Conservation (phyloP, 2,329 filamentous ascomycete species). For the Calycina marina region DNA sequence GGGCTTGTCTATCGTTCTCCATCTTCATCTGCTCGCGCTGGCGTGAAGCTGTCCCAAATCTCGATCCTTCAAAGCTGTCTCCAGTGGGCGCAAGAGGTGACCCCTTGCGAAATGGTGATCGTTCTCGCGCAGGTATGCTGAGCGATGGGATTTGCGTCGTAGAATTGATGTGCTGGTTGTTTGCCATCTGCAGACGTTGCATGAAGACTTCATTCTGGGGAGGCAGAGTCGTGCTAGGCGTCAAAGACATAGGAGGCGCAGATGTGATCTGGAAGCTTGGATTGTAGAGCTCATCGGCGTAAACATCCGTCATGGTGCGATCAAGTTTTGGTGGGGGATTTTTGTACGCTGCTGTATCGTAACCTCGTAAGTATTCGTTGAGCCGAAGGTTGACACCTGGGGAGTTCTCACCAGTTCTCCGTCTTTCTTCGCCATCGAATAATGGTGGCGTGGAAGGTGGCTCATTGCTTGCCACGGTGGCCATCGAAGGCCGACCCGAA, state of each 20-base stretch:
- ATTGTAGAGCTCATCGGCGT: constrained; percentile 73
- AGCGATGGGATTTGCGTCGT: constrained; percentile 34
- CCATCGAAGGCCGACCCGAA: constrained; percentile 29
- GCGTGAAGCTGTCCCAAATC: constrained; percentile 40
- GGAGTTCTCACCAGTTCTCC: constrained; percentile 37
- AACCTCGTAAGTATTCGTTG: constrained; percentile 53
- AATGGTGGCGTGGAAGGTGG: constrained; percentile 42
- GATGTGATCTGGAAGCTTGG: constrained; percentile 47
- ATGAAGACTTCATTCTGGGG: constrained; percentile 49
- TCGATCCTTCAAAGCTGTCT: constrained; percentile 24
- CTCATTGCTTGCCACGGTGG: constrained; percentile 46
- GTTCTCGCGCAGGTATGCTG: constrained; percentile 38
- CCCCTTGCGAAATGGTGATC: constrained; percentile 68
- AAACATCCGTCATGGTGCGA: constrained; percentile 74
- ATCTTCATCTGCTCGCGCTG: constrained; percentile 47
- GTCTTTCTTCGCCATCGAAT: constrained; percentile 33
- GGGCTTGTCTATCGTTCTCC: constrained; percentile 37
- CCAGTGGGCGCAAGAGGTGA: constrained; percentile 41
- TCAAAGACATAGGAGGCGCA: constrained; percentile 31
- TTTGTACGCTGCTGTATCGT: constrained; percentile 32
- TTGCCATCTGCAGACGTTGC: constrained; percentile 65
- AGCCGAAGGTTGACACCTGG: constrained; percentile 30
- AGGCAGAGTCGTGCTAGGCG: constrained; percentile 29
- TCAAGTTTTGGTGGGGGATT: constrained; percentile 60
- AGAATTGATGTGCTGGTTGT: constrained; percentile 54